These are phyloP conservation scores for Kalanchoe fedtschenkoi DNA, from an alignment of 164 flowering plant genomes.

Conservation along the genomic window DNA sequence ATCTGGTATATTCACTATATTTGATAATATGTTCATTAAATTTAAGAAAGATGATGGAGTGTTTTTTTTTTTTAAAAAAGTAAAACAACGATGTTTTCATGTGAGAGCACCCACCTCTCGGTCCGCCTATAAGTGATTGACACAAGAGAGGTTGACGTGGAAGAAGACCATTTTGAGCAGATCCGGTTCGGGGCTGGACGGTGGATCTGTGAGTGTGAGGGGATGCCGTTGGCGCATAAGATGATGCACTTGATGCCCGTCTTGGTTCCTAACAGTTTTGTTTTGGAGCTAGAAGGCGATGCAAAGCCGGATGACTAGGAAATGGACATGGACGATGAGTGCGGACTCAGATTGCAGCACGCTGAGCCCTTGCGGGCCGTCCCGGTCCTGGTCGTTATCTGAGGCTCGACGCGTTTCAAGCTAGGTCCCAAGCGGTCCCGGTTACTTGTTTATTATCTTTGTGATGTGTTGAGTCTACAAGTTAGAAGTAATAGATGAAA, in stretches of 20 bases:
- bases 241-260: constrained; percentile 26
- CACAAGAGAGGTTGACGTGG: constrained; percentile 18
- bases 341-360: constrained; percentile 12
- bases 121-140: too few relatives aligned
- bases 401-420: constrained; percentile 14
- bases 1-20: too few relatives aligned
- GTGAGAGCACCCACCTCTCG: too few relatives aligned
- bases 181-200: constrained; percentile 26
- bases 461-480: too few relatives aligned
- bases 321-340: constrained; percentile 16
- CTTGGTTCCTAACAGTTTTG: constrained; percentile 18
- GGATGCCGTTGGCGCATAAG: constrained; percentile 21
- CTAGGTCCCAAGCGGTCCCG: too few relatives aligned
- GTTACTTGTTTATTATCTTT: too few relatives aligned
- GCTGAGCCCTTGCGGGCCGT: constrained; percentile 15
- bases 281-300: constrained; percentile 22
- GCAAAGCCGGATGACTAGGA: constrained; percentile 5
- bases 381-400: constrained; percentile 12
- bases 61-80: too few relatives aligned
- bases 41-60: too few relatives aligned
- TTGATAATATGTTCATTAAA: too few relatives aligned
- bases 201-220: constrained; percentile 29
- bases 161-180: constrained; percentile 20
- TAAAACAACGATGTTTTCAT: too few relatives aligned
- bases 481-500: too few relatives aligned